Base-by-base conservation (phyloP, 495 filamentous ascomycete genomes). In the Neurospora sp. region DNA sequence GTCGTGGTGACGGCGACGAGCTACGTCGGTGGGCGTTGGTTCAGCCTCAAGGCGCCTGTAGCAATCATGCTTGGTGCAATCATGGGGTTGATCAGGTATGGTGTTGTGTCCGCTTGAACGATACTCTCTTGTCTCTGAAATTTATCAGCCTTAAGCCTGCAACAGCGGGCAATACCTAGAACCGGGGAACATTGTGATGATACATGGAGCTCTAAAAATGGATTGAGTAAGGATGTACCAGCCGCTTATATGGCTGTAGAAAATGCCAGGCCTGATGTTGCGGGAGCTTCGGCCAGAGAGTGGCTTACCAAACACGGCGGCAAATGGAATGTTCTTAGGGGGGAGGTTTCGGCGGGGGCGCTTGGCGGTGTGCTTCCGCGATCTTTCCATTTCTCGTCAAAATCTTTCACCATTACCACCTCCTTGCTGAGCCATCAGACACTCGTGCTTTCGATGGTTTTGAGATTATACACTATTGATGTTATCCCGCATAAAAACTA, bases 41-140 rank as follows among this genome's bases (percentile, higher is more conserved):
- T 92, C 78, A 78, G 80, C 4, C 75, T 92, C 0, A 83, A 82
- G 8, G 86, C 91, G 1, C 87, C 90, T 0, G 69, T 84, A n/a
- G 88, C 90, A 1, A 93, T 94, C 78, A 18, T 92, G 0, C 53
- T 89, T 16, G 91, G 92, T n/a, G 90, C 85, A 8, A 79, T 88
- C 8, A 78, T 91, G 74, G 92, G 92, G 0, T 47, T 93, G 75
- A 78, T 85, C 41, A 88, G 91, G 86, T 93, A 88, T 81, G 90
- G 86, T 10, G 89, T 87, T 70, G 78, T 82, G 44, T 61, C 69
- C 3, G 77, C 73, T 39, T 74, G 73, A 76, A 70, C 38, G 41
- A 8, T 45, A 3, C 68, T 0, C 78, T 53, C 27, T 61, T 35
- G 12, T 14, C 22, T 12, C 22, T 27, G 20, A 9, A 53, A 45